Evolutionary conservation across 805 yeast species (phyloP).

Genomic region (Yamadazyma takamatsuzukensis): DNA sequence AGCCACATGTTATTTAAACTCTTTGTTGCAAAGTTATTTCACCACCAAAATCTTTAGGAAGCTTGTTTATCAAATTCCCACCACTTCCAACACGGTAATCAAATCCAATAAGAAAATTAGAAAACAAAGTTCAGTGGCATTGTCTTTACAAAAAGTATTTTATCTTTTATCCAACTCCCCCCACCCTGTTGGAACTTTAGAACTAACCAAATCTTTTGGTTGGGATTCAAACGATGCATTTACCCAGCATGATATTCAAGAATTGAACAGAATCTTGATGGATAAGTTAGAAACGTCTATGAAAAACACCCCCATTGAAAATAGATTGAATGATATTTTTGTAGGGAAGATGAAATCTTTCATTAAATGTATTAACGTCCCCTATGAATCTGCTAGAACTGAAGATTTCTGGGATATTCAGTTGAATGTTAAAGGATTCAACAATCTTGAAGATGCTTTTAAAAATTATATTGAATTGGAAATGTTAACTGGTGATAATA

Average conservation of each 20-base stretch:
- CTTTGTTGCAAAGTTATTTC: slow-evolving; percentile 84
- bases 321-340: slow-evolving; percentile 65
- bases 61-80: slow-evolving; percentile 87
- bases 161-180: slow-evolving; percentile 71
- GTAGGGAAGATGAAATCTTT: slow-evolving; percentile 97
- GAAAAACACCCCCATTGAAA: slow-evolving; percentile 76
- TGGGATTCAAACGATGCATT: slow-evolving; percentile 97
- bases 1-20: slow-evolving; percentile 95
- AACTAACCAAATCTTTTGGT: slow-evolving; percentile 88
- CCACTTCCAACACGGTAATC: slow-evolving; percentile 39
- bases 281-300: slow-evolving; percentile 86
- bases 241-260: slow-evolving; percentile 98
- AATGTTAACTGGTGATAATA: slow-evolving; percentile 89
- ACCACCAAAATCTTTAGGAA: slow-evolving; percentile 80
- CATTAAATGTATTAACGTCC: slow-evolving; percentile 88
- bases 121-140: slow-evolving; percentile 54
- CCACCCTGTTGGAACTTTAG: slow-evolving; percentile 78
- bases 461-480: slow-evolving; percentile 85
- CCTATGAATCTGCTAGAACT: slow-evolving; percentile 83
- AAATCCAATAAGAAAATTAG: slow-evolving; percentile 18
- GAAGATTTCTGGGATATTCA: slow-evolving; percentile 99
- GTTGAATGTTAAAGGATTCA: slow-evolving; percentile 82
- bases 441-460: slow-evolving; percentile 70
- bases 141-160: slow-evolving; percentile 85
- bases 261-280: slow-evolving; percentile 90